Percentiles rank a stretch among this genome's conserved stretches.
These are phyloP conservation scores for Hylodesmum podocarpum DNA, from an alignment of 306 rosid species.

Conservation along the genomic window DNA sequence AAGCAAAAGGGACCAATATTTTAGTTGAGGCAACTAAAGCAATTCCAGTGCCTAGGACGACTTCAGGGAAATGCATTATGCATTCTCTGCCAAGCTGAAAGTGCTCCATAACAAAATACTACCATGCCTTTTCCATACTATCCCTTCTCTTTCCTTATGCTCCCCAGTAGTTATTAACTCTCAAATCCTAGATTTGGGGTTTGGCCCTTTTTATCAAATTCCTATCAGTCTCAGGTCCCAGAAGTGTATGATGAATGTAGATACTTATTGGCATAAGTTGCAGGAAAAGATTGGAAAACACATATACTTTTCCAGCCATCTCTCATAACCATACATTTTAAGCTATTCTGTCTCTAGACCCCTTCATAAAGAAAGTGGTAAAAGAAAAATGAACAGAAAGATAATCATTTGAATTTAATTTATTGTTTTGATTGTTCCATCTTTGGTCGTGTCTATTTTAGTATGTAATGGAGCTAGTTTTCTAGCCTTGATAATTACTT, in stretches of 20 bases:
- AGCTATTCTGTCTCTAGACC: neutral
- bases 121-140: no score
- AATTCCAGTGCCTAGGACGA: no score
- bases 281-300: neutral
- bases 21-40: no score
- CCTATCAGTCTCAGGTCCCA: no score
- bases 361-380: neutral
- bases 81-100: no score
- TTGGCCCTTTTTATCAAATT: neutral
- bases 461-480: conserved; percentile 1
- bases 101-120: no score
- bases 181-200: neutral
- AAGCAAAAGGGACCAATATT: neutral
- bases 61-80: no score
- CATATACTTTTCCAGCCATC: neutral
- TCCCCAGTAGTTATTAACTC: neutral
- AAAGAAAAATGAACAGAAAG: neutral
- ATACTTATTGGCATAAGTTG: neutral
- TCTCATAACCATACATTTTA: neutral
- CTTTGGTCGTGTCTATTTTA: neutral
- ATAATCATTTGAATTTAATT: neutral
- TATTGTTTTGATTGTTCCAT: conserved; percentile 6
- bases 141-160: no score
- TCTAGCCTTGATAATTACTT: conserved; percentile 14
- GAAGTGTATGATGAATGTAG: no score